These are phyloP conservation scores for Kwoniella botswanensis DNA, from an alignment of 768 basidiomycete species.

Conservation along the genomic window DNA sequence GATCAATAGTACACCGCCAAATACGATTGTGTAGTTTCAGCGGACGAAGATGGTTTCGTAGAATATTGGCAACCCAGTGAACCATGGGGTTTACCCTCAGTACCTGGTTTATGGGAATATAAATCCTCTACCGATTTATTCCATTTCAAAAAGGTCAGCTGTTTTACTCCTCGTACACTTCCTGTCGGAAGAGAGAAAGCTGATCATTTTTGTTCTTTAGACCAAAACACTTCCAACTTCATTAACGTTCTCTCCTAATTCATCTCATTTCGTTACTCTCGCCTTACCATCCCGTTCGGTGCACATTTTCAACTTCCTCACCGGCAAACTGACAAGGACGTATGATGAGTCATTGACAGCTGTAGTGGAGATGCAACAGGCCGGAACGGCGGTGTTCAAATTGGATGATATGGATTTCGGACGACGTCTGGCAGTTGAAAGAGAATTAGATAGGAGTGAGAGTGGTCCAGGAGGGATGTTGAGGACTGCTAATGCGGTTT, in stretches of 20 bases:
- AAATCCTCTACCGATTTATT: constrained; percentile 92
- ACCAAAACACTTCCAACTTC: constrained; percentile 90
- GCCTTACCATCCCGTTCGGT: constrained; percentile 89
- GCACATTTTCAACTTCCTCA: constrained; percentile 87
- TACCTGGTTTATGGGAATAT: constrained; percentile 82
- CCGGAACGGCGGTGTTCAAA: constrained; percentile 86
- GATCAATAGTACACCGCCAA: constrained; percentile 77
- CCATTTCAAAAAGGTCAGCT: constrained; percentile 91
- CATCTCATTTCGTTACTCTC: constrained; percentile 87
- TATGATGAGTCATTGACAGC: constrained; percentile 94
- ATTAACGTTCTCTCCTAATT: constrained; percentile 86
- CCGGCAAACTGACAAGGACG: constrained; percentile 84
- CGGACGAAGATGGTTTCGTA: constrained; percentile 90
- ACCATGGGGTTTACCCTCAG: constrained; percentile 80
- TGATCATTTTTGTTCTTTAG: constrained; percentile 60
- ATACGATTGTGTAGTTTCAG: constrained; percentile 89
- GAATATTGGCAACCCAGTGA: constrained; percentile 95
- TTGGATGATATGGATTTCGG: constrained; percentile 99
- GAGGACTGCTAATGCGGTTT: constrained; percentile 82
- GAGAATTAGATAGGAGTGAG: constrained; percentile 73
- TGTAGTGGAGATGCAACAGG: constrained; percentile 98
- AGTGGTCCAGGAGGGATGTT: constrained; percentile 63
- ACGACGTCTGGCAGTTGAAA: constrained; percentile 87
- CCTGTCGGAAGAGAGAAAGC: too few species aligned
- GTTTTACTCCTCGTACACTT: not conserved